Evolutionary conservation across 2,329 filamentous ascomycete genomes (phyloP), one percentile per base, ranked within the genome.

Genomic region (Mycosphaerella sp.): DNA sequence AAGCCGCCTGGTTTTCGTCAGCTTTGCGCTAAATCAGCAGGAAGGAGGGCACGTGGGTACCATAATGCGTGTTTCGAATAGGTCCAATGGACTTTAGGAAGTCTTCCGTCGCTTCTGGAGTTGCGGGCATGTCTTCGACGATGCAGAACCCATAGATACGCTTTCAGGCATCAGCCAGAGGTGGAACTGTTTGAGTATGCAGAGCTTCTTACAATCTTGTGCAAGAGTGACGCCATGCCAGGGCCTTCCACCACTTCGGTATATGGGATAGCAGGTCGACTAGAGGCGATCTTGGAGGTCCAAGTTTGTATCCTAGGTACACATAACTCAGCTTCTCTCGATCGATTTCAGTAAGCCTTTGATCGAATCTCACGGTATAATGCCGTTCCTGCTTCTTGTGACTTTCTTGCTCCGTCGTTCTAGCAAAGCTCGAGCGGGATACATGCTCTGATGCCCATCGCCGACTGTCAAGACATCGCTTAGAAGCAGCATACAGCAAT

Each of bases 61-160:
- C 91, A 68, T 97, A 98, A 67, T 97, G 93, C 0, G 93, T 98
- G 55, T 85, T 77, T 14, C 90, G 81, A 62, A 97, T 90, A 57
- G 91, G 91, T 0, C 89, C 81, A 57, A 98, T 94, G 49, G 82
- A 81, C 64, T 87, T 79, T 2, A 97, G 75, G 1, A 96, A 75
- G n/a, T 73, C 67, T 68, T 91, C 71, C 0, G 90, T 96, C 5
- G 83, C 78, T 57, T 84, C 76, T 0, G 88, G 86, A 4, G 77
- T 77, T 1, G 81, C 73, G 10, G 89, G 88, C 12, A 85, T 85
- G 39, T 76, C 74, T 42, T 82, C 77, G 13, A 96, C 80, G 63
- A 91, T 91, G 60, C 79, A 87, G 65, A 95, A 89, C 2, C 91
- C 90, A 56, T 79, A 80, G 54, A 71, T 67, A 53, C 79, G 79